These are phyloP conservation scores for Raphidocelis subcapitata DNA, from an alignment of 139 green algal genomes.

Conservation along the genomic window DNA sequence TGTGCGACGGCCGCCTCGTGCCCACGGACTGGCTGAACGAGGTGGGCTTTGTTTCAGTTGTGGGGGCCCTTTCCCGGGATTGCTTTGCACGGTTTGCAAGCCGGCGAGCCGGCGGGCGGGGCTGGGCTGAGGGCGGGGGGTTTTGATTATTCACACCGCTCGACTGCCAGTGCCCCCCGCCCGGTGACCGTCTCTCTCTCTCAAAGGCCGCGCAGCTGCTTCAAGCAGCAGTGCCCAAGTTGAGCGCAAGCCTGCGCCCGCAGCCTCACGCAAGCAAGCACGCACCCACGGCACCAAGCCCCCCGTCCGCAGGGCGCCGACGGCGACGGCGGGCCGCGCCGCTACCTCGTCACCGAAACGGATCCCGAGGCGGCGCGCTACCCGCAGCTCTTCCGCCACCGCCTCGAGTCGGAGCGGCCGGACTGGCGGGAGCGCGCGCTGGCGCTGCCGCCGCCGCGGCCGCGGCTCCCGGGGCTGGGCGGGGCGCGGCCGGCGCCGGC, in stretches of 20 bases:
- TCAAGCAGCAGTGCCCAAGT: too few relatives aligned
- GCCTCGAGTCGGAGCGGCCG: constrained; percentile 1
- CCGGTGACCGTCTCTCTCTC: too few relatives aligned
- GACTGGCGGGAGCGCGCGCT: constrained; percentile 20
- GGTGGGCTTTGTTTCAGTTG: constrained; percentile 16
- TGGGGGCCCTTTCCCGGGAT: too few relatives aligned
- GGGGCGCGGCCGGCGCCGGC: too few relatives aligned
- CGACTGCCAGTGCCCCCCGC: too few relatives aligned
- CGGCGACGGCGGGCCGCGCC: too few relatives aligned
- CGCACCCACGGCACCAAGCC: neutral
- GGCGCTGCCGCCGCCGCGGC: neutral
- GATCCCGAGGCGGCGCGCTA: constrained; percentile 22
- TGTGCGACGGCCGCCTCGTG: constrained; percentile 23
- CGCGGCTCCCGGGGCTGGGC: neutral
- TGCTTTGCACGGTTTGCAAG: too few relatives aligned
- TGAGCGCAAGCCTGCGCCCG: too few relatives aligned
- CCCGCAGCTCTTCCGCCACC: constrained; percentile 13
- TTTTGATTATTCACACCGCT: too few relatives aligned
- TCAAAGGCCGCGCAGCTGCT: too few relatives aligned
- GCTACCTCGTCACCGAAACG: constrained; percentile 18
- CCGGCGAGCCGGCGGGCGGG: too few relatives aligned
- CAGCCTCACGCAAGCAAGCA: neutral
- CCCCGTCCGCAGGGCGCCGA: constrained; percentile 12
- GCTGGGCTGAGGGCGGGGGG: too few relatives aligned
- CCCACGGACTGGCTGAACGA: constrained; percentile 23